These are phyloP conservation scores for Clonostachys sp. DNA, from an alignment of 2,329 filamentous ascomycete species.

Conservation along the genomic window DNA sequence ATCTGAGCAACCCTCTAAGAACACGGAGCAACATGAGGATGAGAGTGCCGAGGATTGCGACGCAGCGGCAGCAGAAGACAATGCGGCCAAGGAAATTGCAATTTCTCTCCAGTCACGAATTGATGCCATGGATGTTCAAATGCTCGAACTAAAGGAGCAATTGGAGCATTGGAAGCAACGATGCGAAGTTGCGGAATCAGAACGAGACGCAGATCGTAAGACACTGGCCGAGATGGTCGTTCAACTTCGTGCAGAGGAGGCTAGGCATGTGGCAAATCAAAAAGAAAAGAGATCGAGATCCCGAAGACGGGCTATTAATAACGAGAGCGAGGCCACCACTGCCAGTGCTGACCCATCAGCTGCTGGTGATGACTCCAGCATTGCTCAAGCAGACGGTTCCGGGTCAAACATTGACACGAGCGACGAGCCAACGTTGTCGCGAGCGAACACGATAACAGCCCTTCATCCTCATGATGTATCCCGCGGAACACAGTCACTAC, in stretches of 20 bases:
- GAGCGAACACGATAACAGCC: slow-evolving; percentile 44
- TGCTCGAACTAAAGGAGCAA: slow-evolving; percentile 75
- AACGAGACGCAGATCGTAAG: slow-evolving; percentile 67
- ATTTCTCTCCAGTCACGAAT: slow-evolving; percentile 57
- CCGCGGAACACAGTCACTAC: slow-evolving; percentile 34
- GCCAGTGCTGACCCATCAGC: neutral
- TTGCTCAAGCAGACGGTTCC: slow-evolving; percentile 7
- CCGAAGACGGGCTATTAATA: slow-evolving; percentile 8
- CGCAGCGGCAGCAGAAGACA: slow-evolving; percentile 10
- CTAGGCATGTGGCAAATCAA: slow-evolving; percentile 35
- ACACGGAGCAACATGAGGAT: neutral
- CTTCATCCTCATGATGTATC: slow-evolving; percentile 6
- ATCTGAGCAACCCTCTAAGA: neutral
- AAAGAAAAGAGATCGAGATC: slow-evolving; percentile 32
- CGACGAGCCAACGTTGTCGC: slow-evolving; percentile 38
- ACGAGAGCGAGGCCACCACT: neutral
- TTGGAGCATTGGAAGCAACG: slow-evolving; percentile 73
- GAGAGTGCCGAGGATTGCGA: slow-evolving; percentile 6
- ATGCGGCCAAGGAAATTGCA: slow-evolving; percentile 15
- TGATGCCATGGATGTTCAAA: slow-evolving; percentile 72
- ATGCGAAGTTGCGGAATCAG: slow-evolving; percentile 76
- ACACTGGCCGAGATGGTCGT: slow-evolving; percentile 85
- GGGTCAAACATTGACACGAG: slow-evolving; percentile 22
- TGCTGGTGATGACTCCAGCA: neutral
- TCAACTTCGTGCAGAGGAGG: slow-evolving; percentile 68